Conservation (phyloP, 305 asterid species). For the Ilex paraguariensis region DNA sequence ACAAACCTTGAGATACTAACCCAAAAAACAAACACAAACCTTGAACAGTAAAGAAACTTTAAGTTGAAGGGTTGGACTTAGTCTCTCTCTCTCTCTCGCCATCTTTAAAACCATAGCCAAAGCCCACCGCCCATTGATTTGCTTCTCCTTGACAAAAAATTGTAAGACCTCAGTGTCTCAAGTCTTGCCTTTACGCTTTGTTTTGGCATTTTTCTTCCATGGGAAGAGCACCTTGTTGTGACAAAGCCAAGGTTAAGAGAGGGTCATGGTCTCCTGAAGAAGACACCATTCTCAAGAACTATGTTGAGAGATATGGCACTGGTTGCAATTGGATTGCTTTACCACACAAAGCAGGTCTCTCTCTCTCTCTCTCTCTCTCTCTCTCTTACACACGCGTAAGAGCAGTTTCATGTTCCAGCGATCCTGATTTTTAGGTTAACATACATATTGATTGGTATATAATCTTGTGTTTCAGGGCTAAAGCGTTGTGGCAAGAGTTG, state of each 20-base stretch:
- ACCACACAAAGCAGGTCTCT: conserved; percentile 42
- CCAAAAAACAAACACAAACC: no score
- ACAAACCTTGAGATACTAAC: no score
- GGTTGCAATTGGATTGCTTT: conserved; percentile 52
- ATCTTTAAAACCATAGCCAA: no score
- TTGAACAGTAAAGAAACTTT: no score
- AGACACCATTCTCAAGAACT: conserved; percentile 39
- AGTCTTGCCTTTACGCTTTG: no score
- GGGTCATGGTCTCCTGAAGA: conserved; percentile 65
- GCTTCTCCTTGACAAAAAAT: no score
- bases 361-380: conserved; percentile 3
- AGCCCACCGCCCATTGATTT: no score
- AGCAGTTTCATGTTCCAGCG: not conserved
- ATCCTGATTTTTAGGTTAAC: no score
- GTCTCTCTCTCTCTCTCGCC: no score
- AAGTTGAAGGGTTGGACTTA: no score
- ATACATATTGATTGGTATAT: not conserved
- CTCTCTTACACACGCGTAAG: not conserved
- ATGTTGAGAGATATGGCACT: conserved; percentile 34
- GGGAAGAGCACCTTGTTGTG: conserved; percentile 69
- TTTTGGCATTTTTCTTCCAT: conserved; percentile 7
- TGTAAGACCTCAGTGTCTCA: no score
- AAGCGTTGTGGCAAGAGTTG: conserved; percentile 76
- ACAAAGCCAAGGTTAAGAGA: conserved; percentile 49
- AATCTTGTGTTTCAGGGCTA: conserved; percentile 29